These are phyloP conservation scores for Eurotiales sp. DNA, from an alignment of 2,329 filamentous ascomycete species.

Conservation along the genomic window DNA sequence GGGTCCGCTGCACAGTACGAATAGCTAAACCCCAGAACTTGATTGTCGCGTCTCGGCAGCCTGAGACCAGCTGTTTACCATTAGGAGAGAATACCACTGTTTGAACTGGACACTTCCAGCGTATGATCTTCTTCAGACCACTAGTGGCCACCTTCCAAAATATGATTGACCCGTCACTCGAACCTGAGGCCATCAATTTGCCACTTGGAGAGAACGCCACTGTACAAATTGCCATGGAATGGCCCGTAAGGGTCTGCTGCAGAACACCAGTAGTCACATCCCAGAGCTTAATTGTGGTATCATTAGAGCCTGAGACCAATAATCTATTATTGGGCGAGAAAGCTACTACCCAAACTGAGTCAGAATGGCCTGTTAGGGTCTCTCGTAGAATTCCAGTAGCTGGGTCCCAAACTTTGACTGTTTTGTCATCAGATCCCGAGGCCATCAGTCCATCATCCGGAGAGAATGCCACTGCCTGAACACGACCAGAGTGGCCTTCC, in stretches of 20 bases:
- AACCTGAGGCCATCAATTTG: not conserved
- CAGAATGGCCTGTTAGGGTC: not conserved
- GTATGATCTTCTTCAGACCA: too few species aligned
- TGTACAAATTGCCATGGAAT: not conserved
- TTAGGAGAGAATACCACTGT: not conserved
- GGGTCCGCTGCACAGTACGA: not conserved
- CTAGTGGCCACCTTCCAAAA: too few species aligned
- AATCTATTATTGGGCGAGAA: conserved; percentile 1
- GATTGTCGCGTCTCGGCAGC: not conserved
- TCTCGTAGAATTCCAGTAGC: not conserved
- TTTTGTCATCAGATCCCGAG: not conserved
- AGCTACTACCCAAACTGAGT: too few species aligned
- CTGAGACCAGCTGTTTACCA: not conserved
- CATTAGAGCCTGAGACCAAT: not conserved
- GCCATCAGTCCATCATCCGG: conserved; percentile 2
- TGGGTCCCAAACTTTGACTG: not conserved
- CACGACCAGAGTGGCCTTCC: not conserved
- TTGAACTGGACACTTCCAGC: not conserved
- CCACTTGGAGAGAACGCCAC: not conserved
- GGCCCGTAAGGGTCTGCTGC: not conserved
- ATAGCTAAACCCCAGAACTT: not conserved
- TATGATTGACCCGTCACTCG: not conserved
- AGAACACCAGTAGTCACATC: not conserved
- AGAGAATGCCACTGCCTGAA: not conserved
- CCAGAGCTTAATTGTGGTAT: not conserved